Evolutionary conservation across 805 yeast species (phyloP).

Genomic region (Sugiyamaella marilandica): DNA sequence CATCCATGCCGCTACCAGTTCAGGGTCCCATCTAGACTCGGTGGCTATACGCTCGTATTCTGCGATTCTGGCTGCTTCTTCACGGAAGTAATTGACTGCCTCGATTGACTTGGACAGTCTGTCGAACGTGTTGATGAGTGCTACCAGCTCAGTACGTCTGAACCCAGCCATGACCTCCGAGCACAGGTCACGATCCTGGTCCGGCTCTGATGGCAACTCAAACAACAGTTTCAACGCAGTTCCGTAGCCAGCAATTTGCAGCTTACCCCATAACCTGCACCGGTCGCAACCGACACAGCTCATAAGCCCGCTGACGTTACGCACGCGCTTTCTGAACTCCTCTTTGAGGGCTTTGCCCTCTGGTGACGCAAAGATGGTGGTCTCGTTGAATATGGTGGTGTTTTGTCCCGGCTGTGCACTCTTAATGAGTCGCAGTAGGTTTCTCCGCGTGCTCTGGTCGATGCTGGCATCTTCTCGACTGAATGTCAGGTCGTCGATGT

Average conservation of each 20-base stretch:
- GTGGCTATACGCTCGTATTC: slow-evolving; percentile 13
- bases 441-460: slow-evolving; percentile 43
- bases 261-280: slow-evolving; percentile 96
- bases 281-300: slow-evolving; percentile 98
- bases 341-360: slow-evolving; percentile 56
- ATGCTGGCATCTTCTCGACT: slow-evolving; percentile 39
- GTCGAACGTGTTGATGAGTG: slow-evolving; percentile 87
- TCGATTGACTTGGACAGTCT: slow-evolving; percentile 80
- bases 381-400: slow-evolving; percentile 43
- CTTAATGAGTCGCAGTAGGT: slow-evolving; percentile 38
- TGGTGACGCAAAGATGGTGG: slow-evolving; percentile 39
- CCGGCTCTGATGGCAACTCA: slow-evolving; percentile 57
- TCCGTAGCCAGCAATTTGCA: slow-evolving; percentile 96
- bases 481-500: slow-evolving; percentile 48
- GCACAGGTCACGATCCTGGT: slow-evolving; percentile 39
- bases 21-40: slow-evolving; percentile 39
- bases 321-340: slow-evolving; percentile 81
- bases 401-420: slow-evolving; percentile 21
- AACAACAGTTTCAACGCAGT: slow-evolving; percentile 89
- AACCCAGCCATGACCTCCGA: slow-evolving; percentile 51
- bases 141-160: slow-evolving; percentile 79
- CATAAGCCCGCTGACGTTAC: slow-evolving; percentile 88
- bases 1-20: slow-evolving; percentile 46
- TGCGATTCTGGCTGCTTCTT: slow-evolving; percentile 17
- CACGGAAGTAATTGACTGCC: slow-evolving; percentile 62